Conservation (phyloP, 768 basidiomycete species). For the Boletus insuetus region DNA sequence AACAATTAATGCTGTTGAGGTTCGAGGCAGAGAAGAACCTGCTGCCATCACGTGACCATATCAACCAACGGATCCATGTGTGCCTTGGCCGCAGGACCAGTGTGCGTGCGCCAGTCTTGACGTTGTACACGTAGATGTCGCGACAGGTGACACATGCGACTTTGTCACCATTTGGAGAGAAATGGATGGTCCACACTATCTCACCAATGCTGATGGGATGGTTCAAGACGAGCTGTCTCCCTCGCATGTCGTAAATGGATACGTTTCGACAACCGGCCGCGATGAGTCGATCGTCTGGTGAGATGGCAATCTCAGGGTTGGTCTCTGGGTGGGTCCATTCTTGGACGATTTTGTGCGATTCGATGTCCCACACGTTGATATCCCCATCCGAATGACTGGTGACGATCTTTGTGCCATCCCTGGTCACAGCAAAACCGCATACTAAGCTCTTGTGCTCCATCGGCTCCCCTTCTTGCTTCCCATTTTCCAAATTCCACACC, state of each 20-base stretch:
- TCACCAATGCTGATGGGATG: neutral
- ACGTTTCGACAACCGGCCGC: neutral
- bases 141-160: neutral
- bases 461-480: neutral
- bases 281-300: neutral
- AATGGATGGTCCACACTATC: neutral
- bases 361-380: neutral
- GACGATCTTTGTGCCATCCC: neutral
- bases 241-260: neutral
- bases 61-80: neutral
- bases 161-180: neutral
- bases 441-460: neutral
- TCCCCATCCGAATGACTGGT: neutral
- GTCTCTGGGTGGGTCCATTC: neutral
- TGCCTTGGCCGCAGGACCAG: neutral
- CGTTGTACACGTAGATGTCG: neutral
- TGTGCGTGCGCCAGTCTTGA: neutral
- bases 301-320: neutral
- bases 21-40: neutral
- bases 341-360: neutral
- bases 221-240: neutral
- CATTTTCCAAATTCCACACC: neutral
- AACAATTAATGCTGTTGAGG: neutral
- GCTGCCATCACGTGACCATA: neutral
- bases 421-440: neutral